phyloP scores from a whole-genome alignment of 202 grass and related monocot genomes.

The Hordeum pubiflorum region DNA sequence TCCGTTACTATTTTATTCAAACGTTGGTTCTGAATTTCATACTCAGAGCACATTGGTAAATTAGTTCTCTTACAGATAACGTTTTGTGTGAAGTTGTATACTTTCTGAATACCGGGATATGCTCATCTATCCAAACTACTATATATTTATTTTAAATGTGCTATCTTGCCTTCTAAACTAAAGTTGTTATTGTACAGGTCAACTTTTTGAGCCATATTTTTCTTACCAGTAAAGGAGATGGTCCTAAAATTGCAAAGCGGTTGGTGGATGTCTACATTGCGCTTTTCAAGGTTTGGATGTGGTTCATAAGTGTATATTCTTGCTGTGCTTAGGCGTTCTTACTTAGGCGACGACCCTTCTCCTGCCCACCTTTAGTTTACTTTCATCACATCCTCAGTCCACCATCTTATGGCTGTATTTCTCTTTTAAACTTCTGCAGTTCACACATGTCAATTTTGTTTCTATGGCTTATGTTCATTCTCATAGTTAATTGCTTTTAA shows the following conservation, averaged over 20 bases:
- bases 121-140: neutral
- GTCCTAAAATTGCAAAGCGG: constrained; percentile 82
- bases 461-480: neutral
- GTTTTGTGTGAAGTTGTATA: neutral
- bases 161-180: constrained; percentile 16
- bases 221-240: constrained; percentile 65
- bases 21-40: constrained; percentile 9
- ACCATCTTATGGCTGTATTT: neutral
- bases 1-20: constrained; percentile 6
- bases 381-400: constrained; percentile 6
- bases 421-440: neutral
- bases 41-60: neutral
- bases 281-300: constrained; percentile 72
- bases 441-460: neutral
- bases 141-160: neutral
- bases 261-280: constrained; percentile 91
- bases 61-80: neutral
- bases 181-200: constrained; percentile 44
- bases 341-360: neutral
- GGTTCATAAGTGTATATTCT: constrained; percentile 17
- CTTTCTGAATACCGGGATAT: constrained; percentile 11
- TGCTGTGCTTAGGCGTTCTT: constrained; percentile 2
- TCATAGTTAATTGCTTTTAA: constrained; percentile 1
- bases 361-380: neutral
- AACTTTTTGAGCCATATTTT: constrained; percentile 94